Conservation (phyloP, 2,329 filamentous ascomycete species). For the Cladophialophora yegresii region DNA sequence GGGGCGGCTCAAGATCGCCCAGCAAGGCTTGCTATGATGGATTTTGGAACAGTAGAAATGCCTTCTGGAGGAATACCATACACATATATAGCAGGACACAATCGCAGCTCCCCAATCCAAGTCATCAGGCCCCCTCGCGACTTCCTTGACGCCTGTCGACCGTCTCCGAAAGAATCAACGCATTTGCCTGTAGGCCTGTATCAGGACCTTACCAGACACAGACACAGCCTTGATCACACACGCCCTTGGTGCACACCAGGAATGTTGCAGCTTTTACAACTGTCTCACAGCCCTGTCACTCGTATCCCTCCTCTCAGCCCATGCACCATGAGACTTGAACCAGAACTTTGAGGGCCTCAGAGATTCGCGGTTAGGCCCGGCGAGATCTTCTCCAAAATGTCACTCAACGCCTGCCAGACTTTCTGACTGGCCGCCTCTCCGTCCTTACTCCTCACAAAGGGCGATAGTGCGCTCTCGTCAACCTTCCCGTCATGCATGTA, state of each 20-base stretch:
- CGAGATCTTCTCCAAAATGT: conserved; percentile 47
- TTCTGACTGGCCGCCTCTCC: conserved; percentile 44
- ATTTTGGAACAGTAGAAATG: background rate
- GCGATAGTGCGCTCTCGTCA: conserved; percentile 36
- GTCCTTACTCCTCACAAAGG: conserved; percentile 46
- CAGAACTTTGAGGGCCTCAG: conserved; percentile 4
- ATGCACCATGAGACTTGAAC: background rate
- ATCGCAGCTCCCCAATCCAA: background rate
- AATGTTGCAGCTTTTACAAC: background rate
- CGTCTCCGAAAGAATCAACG: background rate
- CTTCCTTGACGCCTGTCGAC: background rate
- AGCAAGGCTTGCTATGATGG: background rate
- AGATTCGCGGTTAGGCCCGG: conserved; percentile 42
- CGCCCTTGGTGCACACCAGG: background rate
- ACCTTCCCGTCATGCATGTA: conserved; percentile 48
- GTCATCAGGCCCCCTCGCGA: background rate
- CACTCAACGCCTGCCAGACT: conserved; percentile 50
- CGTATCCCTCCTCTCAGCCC: background rate
- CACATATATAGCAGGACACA: background rate
- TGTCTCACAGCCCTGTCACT: too few species aligned
- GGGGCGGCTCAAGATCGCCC: too few species aligned
- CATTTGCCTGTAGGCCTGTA: background rate
- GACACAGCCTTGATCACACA: too few species aligned
- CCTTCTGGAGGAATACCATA: background rate
- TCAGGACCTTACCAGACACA: too few species aligned